phyloP scores from a whole-genome alignment of 2,329 filamentous ascomycete species.

The Arthrobotrys megalospora region DNA sequence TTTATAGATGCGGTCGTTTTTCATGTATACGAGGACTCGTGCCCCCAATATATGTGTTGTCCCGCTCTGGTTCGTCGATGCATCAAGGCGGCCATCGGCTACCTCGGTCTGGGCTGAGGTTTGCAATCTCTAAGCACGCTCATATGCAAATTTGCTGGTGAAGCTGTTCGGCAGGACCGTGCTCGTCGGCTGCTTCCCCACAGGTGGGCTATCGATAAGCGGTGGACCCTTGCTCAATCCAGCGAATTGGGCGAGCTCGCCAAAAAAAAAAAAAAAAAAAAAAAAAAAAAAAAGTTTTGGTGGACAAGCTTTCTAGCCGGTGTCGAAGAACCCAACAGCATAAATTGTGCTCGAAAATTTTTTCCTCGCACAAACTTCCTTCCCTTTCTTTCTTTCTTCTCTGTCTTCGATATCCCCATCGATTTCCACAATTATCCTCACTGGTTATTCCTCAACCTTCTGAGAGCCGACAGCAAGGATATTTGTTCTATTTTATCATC shows the following conservation, averaged over 20 bases:
- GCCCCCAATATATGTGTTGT: conserved; percentile 25
- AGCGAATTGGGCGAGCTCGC: conserved; percentile 38
- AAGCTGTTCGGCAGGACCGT: background rate
- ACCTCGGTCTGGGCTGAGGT: background rate
- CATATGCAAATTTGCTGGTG: background rate
- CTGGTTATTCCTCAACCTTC: conserved; percentile 56
- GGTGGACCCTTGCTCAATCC: conserved; percentile 8
- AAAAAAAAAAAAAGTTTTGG: conserved; percentile 48
- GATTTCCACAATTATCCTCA: conserved; percentile 63
- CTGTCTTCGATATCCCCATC: conserved; percentile 69
- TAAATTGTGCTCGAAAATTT: conserved; percentile 68
- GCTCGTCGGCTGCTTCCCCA: conserved; percentile 23
- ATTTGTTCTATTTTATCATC: conserved; percentile 14
- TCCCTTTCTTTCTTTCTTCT: conserved; percentile 70
- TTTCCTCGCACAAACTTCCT: conserved; percentile 67
- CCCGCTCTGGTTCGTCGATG: background rate
- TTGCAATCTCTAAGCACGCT: background rate
- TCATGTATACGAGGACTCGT: conserved; percentile 8
- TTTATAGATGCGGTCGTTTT: conserved; percentile 22
- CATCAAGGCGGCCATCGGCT: background rate
- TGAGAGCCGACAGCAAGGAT: conserved; percentile 41
- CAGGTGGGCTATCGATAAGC: conserved; percentile 49
- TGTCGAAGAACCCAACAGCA: conserved; percentile 37
- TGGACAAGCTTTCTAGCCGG: conserved; percentile 27
- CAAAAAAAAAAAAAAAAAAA: conserved; percentile 29